Conservation (phyloP, 73 alveolate genomes). For the Paramecium octaurelia region DNA sequence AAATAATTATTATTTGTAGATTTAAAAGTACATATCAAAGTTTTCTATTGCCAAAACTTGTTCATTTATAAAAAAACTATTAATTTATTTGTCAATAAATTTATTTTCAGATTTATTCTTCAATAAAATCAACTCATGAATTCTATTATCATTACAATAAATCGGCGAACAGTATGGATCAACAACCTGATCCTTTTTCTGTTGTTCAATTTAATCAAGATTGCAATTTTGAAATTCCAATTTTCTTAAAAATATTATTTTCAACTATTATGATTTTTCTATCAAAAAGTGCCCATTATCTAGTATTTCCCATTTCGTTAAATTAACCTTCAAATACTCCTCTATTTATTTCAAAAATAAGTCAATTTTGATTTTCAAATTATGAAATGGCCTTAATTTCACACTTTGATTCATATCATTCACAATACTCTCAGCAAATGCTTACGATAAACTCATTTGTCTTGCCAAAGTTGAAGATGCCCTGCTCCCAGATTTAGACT, state of each 20-base stretch:
- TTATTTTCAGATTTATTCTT: background rate
- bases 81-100: background rate
- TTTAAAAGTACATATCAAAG: background rate
- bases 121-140: background rate
- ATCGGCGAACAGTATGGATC: background rate
- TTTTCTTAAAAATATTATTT: background rate
- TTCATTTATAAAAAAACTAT: background rate
- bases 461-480: background rate
- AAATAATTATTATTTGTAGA: background rate
- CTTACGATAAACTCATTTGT: slow-evolving; percentile 13
- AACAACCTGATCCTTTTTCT: background rate
- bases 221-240: background rate
- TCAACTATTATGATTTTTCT: background rate
- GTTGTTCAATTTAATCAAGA: background rate
- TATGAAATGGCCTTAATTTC: background rate
- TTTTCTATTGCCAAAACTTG: background rate
- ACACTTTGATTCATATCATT: background rate
- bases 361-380: background rate
- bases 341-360: background rate
- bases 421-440: background rate
- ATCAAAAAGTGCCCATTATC: background rate
- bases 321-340: background rate
- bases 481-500: background rate
- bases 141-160: background rate
- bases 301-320: background rate